Percentiles rank a stretch among this genome's conserved stretches.
Conservation (phyloP, 192 early-diverging fungal genomes). For the Geranomyces michiganensis region DNA sequence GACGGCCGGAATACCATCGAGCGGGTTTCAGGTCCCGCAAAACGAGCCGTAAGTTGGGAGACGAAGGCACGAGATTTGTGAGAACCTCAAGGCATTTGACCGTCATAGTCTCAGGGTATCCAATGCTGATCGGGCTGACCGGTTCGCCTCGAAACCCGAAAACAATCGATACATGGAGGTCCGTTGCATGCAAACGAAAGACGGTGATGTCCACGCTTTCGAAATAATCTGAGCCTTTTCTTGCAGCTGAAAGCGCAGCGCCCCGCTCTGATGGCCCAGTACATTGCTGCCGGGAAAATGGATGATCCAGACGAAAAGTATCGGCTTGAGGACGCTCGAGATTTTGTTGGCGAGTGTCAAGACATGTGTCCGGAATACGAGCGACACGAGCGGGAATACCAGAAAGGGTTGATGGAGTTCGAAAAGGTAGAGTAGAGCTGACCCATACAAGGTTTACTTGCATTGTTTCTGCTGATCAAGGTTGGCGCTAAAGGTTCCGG, state of each 20-base stretch:
- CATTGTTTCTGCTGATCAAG: too few species aligned
- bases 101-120: background rate
- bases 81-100: background rate
- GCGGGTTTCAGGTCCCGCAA: background rate
- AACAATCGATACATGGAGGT: slow-evolving; percentile 34
- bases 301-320: slow-evolving; percentile 60
- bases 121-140: slow-evolving; percentile 24
- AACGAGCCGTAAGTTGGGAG: background rate
- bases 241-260: slow-evolving; percentile 67
- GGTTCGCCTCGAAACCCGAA: slow-evolving; percentile 22
- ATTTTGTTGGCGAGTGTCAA: slow-evolving; percentile 76
- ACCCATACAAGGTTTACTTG: background rate
- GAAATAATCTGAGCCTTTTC: background rate
- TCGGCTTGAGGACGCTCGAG: slow-evolving; percentile 66
- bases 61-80: background rate
- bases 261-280: slow-evolving; percentile 61
- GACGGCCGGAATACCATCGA: background rate
- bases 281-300: slow-evolving; percentile 64
- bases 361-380: slow-evolving; percentile 93
- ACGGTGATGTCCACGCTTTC: background rate
- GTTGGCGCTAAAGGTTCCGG: slow-evolving; percentile 34
- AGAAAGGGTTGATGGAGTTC: slow-evolving; percentile 70
- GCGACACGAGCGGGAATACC: slow-evolving; percentile 78
- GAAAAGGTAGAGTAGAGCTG: slow-evolving; percentile 62
- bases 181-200: background rate